Evolutionary conservation across 116 monocot species (phyloP).

Genomic region (Zostera marina): DNA sequence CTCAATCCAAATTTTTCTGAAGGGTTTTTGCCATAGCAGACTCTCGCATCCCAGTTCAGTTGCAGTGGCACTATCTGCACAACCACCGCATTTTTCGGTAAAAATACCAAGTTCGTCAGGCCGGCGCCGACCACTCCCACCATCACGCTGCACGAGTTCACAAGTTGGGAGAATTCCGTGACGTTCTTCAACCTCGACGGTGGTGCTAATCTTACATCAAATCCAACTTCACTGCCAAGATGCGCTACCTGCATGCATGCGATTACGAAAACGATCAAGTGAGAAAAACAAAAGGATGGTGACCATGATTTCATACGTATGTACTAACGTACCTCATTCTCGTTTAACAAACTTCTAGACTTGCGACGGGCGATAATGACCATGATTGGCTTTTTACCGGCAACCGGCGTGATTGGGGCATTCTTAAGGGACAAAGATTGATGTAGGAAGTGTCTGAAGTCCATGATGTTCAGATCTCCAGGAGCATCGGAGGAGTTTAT

Average conservation of each 20-base stretch:
- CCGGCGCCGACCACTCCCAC: conserved; percentile 65
- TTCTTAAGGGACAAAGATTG: conserved; percentile 9
- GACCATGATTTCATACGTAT: too few relatives aligned
- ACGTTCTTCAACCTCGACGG: conserved; percentile 11
- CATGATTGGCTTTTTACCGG: conserved; percentile 11
- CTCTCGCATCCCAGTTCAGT: conserved; percentile 33
- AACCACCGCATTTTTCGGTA: conserved; percentile 31
- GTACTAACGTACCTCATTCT: conserved; percentile 4
- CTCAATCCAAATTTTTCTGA: conserved; percentile 30
- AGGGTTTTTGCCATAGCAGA: conserved; percentile 37
- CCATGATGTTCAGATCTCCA: conserved; percentile 12
- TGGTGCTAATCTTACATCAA: conserved; percentile 24
- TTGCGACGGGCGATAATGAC: conserved; percentile 28
- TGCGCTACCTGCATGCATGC: neutral
- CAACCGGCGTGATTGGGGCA: neutral
- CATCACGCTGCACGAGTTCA: conserved; percentile 27
- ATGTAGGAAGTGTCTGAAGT: conserved; percentile 31
- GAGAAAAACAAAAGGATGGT: too few relatives aligned
- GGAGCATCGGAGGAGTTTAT: conserved; percentile 29
- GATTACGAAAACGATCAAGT: too few relatives aligned
- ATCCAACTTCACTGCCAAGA: conserved; percentile 19
- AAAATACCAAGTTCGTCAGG: conserved; percentile 56
- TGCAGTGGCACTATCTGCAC: conserved; percentile 71
- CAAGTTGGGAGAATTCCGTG: conserved; percentile 15
- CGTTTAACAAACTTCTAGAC: conserved; percentile 33